phyloP scores from a whole-genome alignment of 2,329 filamentous ascomycete genomes.

The Pseudogymnoascus sp. region DNA sequence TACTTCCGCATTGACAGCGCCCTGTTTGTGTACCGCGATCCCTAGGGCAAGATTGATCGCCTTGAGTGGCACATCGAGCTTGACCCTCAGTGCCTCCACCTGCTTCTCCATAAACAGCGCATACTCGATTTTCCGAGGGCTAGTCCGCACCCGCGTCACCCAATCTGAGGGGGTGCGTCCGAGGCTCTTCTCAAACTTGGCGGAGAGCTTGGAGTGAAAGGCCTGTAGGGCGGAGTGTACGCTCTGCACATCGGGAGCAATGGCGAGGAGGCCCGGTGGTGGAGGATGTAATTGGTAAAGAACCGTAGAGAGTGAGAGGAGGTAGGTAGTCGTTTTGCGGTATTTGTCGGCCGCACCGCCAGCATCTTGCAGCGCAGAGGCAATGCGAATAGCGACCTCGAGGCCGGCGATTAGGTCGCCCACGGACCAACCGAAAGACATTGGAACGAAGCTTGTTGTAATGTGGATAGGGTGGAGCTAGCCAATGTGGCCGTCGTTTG shows the following conservation, averaged over 20 bases:
- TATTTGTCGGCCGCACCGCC: neutral
- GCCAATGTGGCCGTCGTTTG: neutral
- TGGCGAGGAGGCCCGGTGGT: neutral
- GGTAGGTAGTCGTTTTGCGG: neutral
- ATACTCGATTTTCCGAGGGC: neutral
- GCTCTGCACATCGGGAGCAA: neutral
- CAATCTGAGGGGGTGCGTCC: neutral
- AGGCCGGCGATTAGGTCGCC: slow-evolving; percentile 2
- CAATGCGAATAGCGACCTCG: neutral
- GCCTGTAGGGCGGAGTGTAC: neutral
- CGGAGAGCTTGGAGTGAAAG: neutral
- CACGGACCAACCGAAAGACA: neutral
- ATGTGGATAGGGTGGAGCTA: neutral
- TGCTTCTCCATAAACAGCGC: slow-evolving; percentile 5
- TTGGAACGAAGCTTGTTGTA: neutral
- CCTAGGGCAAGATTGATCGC: neutral
- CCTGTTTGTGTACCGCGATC: neutral
- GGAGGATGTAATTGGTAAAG: neutral
- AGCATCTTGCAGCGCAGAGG: neutral
- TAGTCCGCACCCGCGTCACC: neutral
- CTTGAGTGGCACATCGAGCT: neutral
- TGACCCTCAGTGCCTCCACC: neutral
- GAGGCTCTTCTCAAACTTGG: neutral
- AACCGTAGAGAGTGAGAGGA: slow-evolving; percentile 5
- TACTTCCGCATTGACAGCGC: neutral